Base-by-base conservation (phyloP, 495 filamentous ascomycete genomes). In the Diplogelasinospora grovesii region DNA sequence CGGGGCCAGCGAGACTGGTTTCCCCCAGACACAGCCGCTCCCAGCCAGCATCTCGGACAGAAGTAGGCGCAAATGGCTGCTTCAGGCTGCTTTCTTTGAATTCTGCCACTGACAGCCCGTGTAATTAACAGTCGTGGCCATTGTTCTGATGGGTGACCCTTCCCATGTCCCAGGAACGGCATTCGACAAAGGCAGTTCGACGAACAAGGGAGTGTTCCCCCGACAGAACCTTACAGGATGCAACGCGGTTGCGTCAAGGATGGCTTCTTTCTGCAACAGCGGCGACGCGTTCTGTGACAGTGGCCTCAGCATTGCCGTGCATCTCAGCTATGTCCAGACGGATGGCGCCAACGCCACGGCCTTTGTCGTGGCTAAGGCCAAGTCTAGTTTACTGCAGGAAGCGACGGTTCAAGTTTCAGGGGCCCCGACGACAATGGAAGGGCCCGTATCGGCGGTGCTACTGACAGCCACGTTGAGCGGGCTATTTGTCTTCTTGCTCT, bases 201-300 rank as follows among this genome's bases (percentile, higher is more conserved):
- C 46, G 15, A 36, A 30, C 22, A 24, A 36, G 13, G 45, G 45
- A 21, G 25, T 55, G 21, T 55, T 55, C 22, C 44, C 52, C 9
- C 43, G 52, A 10, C 10, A 25, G n/a, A 50, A 54, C 35, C 36
- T 39, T 3, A 38, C 39, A 1, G 40, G 26, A 1, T 48, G 48
- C 39, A 27, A 36, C 8, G 16, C 36, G 1, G 25, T 14, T 2
- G 30, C 42, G 8, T 23, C 26, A 11, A 38, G 35, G 18, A 51
- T 46, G 22, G 33, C 38, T 20, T 43, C 39, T 3, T 55, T 24
- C 23, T 55, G 52, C 41, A 45, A 49, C 31, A 28, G 30, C 8
- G 31, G 41, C 15, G 52, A 55, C 22, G 24, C 22, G 14, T 55
- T 43, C 24, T 55, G 52, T 22, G 52, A 55, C 31, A 42, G 11